These are phyloP conservation scores for Pyrenopolyporus hunteri DNA, from an alignment of 495 filamentous ascomycete species.

Conservation along the genomic window DNA sequence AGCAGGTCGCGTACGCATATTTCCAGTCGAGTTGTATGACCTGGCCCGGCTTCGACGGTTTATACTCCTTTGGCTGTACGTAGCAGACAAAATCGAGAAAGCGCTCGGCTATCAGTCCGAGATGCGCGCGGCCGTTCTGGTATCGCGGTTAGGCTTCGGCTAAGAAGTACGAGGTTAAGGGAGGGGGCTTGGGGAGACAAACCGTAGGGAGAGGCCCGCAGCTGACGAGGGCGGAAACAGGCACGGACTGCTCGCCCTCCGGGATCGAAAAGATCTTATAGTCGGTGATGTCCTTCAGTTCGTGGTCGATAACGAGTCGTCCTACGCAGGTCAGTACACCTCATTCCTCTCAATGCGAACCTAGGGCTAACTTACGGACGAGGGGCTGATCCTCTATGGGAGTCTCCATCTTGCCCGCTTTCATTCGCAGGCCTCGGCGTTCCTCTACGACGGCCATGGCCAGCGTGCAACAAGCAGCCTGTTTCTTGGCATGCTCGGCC, in stretches of 20 bases:
- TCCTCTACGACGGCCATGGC: conserved; percentile 55
- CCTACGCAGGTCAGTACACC: conserved; percentile 32
- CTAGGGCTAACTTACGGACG: conserved; percentile 44
- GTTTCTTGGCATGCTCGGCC: conserved; percentile 42
- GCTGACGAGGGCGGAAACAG: conserved; percentile 49
- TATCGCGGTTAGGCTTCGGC: conserved; percentile 1
- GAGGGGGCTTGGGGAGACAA: no score
- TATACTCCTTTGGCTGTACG: conserved; percentile 52
- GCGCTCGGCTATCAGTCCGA: conserved; percentile 50
- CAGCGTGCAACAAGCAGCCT: conserved; percentile 50
- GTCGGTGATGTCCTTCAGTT: conserved; percentile 51
- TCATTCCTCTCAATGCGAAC: neutral
- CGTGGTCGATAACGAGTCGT: conserved; percentile 29
- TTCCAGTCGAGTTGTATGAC: conserved; percentile 45
- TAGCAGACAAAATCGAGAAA: conserved; percentile 51
- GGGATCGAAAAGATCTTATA: conserved; percentile 53
- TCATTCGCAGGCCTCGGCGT: conserved; percentile 47
- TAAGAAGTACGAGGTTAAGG: neutral
- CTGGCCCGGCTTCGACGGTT: conserved; percentile 43
- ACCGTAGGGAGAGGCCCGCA: conserved; percentile 56
- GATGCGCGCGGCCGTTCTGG: conserved; percentile 50
- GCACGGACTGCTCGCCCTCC: conserved; percentile 39
- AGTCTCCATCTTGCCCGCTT: conserved; percentile 44
- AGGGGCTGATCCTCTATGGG: conserved; percentile 46
- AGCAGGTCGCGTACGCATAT: conserved; percentile 40